Conservation (phyloP, 2,329 filamentous ascomycete genomes). For the Trichoderma atroviride region DNA sequence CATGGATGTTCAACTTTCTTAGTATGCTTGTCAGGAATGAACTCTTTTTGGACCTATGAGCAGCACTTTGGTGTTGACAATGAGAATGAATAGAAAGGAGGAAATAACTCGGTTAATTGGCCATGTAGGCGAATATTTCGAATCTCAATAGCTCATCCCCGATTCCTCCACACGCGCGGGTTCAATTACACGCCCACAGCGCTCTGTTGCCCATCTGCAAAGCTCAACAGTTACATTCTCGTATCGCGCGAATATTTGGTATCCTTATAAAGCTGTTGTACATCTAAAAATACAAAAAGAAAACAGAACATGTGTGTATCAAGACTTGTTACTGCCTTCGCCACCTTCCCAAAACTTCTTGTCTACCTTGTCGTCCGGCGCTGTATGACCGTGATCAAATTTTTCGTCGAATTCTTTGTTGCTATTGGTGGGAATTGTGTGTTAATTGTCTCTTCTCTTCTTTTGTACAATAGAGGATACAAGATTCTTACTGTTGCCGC, state of each 20-base stretch:
- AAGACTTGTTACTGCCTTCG: background rate
- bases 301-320: background rate
- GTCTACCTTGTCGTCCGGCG: slow-evolving; percentile 55
- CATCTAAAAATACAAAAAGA: background rate
- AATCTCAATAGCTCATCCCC: background rate
- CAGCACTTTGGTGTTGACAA: no score
- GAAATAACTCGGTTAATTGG: background rate
- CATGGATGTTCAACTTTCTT: background rate
- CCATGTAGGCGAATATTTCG: background rate
- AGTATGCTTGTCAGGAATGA: background rate
- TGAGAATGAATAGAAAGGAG: background rate
- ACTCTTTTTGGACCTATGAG: background rate
- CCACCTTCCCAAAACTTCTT: slow-evolving; percentile 54
- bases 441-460: background rate
- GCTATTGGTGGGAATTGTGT: background rate
- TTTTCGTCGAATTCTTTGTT: slow-evolving; percentile 60
- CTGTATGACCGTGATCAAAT: slow-evolving; percentile 50
- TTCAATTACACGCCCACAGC: background rate
- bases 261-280: background rate
- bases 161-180: background rate
- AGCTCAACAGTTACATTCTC: background rate
- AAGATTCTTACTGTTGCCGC: slow-evolving; percentile 47
- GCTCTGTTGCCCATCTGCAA: background rate
- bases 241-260: background rate
- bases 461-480: no score